Evolutionary conservation across 2,329 filamentous ascomycete genomes (phyloP).

Genomic region (Stagonosporopsis chrysanthemi): DNA sequence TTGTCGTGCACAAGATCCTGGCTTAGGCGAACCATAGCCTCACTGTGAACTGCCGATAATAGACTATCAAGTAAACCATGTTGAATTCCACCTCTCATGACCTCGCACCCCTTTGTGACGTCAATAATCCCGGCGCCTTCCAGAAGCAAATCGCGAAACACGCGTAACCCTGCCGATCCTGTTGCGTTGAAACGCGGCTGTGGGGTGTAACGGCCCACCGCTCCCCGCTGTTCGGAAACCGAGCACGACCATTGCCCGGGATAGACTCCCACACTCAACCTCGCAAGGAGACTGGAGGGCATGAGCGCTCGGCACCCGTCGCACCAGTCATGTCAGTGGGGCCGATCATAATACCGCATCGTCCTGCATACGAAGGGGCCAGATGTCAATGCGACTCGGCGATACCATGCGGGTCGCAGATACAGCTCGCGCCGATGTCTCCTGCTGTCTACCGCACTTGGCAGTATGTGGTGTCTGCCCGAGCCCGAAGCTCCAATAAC

Average conservation of each 20-base stretch:
- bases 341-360: constrained; percentile 12
- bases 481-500: constrained; percentile 14
- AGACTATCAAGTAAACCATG: constrained; percentile 4
- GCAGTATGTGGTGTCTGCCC: constrained; percentile 16
- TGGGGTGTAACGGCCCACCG: constrained; percentile 10
- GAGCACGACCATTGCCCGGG: constrained; percentile 9
- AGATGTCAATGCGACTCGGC: constrained; percentile 13
- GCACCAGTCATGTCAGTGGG: constrained; percentile 12
- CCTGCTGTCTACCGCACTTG: constrained; percentile 19
- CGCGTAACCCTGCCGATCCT: constrained; percentile 16
- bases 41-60: constrained; percentile 16
- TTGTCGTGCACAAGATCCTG: constrained; percentile 38
- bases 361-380: neutral
- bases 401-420: constrained; percentile 19
- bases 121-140: constrained; percentile 3
- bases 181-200: constrained; percentile 18
- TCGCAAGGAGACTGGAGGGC: constrained; percentile 10
- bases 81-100: constrained; percentile 7
- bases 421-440: constrained; percentile 2
- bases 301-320: constrained; percentile 13
- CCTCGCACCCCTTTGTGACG: constrained; percentile 8
- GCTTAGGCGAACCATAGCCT: constrained; percentile 19
- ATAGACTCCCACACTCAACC: neutral
- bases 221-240: constrained; percentile 24
- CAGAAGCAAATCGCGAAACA: constrained; percentile 13